Percentiles rank a stretch among this genome's conserved stretches.
Evolutionary conservation across 2,329 filamentous ascomycete species (phyloP).

Genomic region (Phyllosticta citribraziliensis): DNA sequence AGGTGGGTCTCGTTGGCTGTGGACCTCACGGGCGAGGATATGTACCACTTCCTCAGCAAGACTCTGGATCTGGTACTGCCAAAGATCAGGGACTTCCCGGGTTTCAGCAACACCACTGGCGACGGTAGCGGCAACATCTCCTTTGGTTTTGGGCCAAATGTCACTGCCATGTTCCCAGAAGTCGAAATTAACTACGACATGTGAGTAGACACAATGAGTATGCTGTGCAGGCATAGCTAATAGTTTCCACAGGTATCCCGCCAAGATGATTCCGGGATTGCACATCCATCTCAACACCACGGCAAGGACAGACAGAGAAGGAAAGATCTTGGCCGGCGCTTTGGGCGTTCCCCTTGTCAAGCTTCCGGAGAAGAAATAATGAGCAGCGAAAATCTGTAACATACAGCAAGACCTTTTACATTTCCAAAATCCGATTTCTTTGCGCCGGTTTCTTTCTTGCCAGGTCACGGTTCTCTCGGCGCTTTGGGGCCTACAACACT

Average conservation of each 20-base stretch:
- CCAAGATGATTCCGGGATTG: conserved; percentile 74
- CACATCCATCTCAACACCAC: conserved; percentile 77
- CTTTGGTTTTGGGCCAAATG: conserved; percentile 67
- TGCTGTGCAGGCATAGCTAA: conserved; percentile 23
- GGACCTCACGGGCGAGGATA: conserved; percentile 66
- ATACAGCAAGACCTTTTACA: not conserved
- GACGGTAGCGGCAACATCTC: conserved; percentile 81
- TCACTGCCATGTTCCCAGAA: conserved; percentile 81
- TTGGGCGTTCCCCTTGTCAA: conserved; percentile 78
- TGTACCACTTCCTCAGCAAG: conserved; percentile 86
- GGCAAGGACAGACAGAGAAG: conserved; percentile 76
- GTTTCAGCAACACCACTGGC: conserved; percentile 65
- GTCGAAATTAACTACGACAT: conserved; percentile 87
- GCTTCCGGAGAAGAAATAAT: conserved; percentile 40
- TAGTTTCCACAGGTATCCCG: conserved; percentile 42
- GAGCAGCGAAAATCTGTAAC: not conserved
- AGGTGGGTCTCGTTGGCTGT: conserved; percentile 67
- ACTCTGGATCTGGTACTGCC: conserved; percentile 83
- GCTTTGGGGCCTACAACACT: too few relatives aligned
- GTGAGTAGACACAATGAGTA: conserved; percentile 45
- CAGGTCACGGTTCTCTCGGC: too few relatives aligned
- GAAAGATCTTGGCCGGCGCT: conserved; percentile 61
- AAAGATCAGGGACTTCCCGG: conserved; percentile 91
- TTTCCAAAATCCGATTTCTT: not conserved
- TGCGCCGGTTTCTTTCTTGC: not conserved